phyloP scores from a whole-genome alignment of 2,329 filamentous ascomycete species.

The Aspergillus clavatus region DNA sequence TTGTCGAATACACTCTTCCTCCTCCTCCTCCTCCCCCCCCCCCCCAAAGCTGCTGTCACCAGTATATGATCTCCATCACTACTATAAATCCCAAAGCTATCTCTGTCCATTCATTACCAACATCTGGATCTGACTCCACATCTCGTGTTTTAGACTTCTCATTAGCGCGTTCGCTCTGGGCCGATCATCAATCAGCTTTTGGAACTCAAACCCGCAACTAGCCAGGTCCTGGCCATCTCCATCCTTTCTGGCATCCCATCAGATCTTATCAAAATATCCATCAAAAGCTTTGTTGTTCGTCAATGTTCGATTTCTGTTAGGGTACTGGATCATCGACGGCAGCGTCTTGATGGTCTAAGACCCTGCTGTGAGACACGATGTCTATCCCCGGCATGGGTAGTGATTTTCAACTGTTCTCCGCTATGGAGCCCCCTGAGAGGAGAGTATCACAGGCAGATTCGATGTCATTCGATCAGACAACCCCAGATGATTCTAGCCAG shows the following conservation, averaged over 20 bases:
- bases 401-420: slow-evolving; percentile 34
- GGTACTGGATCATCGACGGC: background rate
- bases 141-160: slow-evolving; percentile 8
- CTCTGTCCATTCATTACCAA: slow-evolving; percentile 3
- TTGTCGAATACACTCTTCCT: background rate
- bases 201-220: slow-evolving; percentile 10
- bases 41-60: background rate
- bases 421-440: slow-evolving; percentile 17
- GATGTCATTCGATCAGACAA: slow-evolving; percentile 16
- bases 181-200: slow-evolving; percentile 14
- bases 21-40: too few species aligned
- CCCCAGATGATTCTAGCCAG: slow-evolving; percentile 28
- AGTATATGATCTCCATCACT: background rate
- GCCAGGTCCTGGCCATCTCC: slow-evolving; percentile 3
- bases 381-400: slow-evolving; percentile 24
- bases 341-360: slow-evolving; percentile 15
- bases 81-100: background rate
- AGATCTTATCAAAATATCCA: background rate
- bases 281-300: background rate
- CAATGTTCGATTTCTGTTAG: slow-evolving; percentile 3
- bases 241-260: slow-evolving; percentile 7
- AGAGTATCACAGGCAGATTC: slow-evolving; percentile 16
- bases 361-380: slow-evolving; percentile 17
- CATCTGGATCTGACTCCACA: slow-evolving; percentile 11
- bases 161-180: slow-evolving; percentile 12